Conservation (phyloP, 75 land plant genomes). For the Pinus tabuliformis region DNA sequence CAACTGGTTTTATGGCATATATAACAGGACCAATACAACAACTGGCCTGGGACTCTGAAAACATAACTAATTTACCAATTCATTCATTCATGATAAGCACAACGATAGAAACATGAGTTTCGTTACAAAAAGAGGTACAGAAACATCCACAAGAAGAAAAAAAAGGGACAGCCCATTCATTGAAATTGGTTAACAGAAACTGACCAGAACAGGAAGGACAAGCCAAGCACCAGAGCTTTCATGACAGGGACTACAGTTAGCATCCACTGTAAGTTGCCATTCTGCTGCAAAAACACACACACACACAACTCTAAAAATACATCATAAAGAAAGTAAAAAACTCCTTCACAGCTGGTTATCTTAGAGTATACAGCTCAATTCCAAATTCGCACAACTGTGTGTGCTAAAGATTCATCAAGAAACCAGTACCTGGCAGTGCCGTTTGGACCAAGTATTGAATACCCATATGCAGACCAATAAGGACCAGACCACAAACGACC, state of each 20-base stretch:
- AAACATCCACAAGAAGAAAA: neutral
- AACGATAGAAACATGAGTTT: neutral
- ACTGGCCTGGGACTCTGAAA: too few species aligned
- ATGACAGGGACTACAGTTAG: conserved; percentile 73
- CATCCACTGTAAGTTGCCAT: conserved; percentile 83
- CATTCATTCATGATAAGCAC: too few species aligned
- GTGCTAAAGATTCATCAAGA: neutral
- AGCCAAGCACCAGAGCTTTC: conserved; percentile 72
- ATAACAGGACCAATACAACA: too few species aligned
- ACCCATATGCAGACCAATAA: conserved; percentile 61
- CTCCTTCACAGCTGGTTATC: neutral
- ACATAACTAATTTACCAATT: too few species aligned
- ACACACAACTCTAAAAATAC: neutral
- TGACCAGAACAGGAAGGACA: conserved; percentile 86
- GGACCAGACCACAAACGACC: conserved; percentile 61
- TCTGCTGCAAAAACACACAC: conserved; percentile 40
- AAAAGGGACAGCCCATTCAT: neutral
- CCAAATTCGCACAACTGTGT: neutral
- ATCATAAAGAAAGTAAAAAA: neutral
- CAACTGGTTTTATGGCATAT: too few species aligned
- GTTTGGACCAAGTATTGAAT: conserved; percentile 69
- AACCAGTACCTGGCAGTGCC: conserved; percentile 71
- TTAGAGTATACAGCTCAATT: neutral
- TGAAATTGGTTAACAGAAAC: conserved; percentile 1
- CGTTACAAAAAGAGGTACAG: neutral